Evolutionary conservation across 805 yeast species (phyloP).

Genomic region (Candida orba): DNA sequence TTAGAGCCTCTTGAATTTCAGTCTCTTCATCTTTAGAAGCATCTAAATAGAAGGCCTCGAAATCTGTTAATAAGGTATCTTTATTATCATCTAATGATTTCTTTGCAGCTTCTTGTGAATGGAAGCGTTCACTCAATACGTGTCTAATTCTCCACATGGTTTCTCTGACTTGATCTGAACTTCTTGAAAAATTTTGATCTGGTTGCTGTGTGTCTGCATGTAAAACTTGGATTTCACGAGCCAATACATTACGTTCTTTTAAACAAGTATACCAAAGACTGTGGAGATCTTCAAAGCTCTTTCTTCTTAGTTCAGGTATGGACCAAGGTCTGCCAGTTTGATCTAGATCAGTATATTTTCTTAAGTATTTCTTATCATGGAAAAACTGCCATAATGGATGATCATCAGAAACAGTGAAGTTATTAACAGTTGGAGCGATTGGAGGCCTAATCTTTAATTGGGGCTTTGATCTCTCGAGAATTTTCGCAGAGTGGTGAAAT

Average conservation of each 20-base stretch:
- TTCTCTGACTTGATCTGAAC: constrained; percentile 38
- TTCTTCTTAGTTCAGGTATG: constrained; percentile 80
- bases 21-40: constrained; percentile 47
- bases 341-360: constrained; percentile 49
- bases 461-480: constrained; percentile 15
- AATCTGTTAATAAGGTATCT: constrained; percentile 48
- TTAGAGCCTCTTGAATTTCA: constrained; percentile 60
- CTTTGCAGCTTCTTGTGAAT: constrained; percentile 56
- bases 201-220: constrained; percentile 34
- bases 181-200: constrained; percentile 25
- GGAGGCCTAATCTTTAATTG: constrained; percentile 58
- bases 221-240: constrained; percentile 65
- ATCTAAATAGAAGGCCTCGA: constrained; percentile 49
- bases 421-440: constrained; percentile 72
- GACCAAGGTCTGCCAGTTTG: constrained; percentile 73
- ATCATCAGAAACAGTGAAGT: constrained; percentile 65
- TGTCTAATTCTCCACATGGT: constrained; percentile 80
- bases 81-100: constrained; percentile 34
- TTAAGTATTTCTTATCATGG: constrained; percentile 50
- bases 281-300: constrained; percentile 88
- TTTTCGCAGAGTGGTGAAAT: constrained; percentile 12
- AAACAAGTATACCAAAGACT: constrained; percentile 83
- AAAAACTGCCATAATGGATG: constrained; percentile 97
- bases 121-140: constrained; percentile 80
- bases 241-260: constrained; percentile 73